These are phyloP conservation scores for Xerocomus spinulosus DNA, from an alignment of 768 basidiomycete genomes.

Conservation along the genomic window DNA sequence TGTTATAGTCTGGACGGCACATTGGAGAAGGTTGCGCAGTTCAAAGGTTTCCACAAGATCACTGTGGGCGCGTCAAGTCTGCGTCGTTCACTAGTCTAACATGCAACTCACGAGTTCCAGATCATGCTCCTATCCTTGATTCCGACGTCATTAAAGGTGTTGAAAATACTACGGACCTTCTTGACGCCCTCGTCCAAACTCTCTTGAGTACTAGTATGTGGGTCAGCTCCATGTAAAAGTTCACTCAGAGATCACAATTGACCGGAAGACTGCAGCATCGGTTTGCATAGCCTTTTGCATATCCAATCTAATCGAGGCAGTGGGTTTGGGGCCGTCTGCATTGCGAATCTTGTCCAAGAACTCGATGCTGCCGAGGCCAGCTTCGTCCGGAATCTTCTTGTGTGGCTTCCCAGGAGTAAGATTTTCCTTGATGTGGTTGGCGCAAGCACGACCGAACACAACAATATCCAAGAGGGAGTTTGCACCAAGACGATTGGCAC, in stretches of 20 bases:
- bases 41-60: slow-evolving; percentile 97
- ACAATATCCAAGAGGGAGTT: slow-evolving; percentile 99
- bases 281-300: slow-evolving; percentile 99
- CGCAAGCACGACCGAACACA: slow-evolving; percentile 98
- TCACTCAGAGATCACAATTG: slow-evolving; percentile 5
- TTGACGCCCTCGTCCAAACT: slow-evolving; percentile 89
- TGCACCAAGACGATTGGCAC: slow-evolving; percentile 98
- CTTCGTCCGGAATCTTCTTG: slow-evolving; percentile 79
- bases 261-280: slow-evolving; percentile 97
- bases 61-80: slow-evolving; percentile 36
- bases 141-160: slow-evolving; percentile 84
- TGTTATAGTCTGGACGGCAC: slow-evolving; percentile 92
- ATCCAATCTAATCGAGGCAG: slow-evolving; percentile 85
- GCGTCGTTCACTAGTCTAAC: slow-evolving; percentile 1
- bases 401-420: slow-evolving; percentile 88
- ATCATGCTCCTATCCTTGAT: slow-evolving; percentile 99
- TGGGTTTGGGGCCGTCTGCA: slow-evolving; percentile 76
- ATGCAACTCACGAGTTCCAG: slow-evolving; percentile 88
- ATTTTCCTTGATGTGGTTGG: slow-evolving; percentile 93
- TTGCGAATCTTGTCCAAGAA: slow-evolving; percentile 87
- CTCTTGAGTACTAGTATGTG: slow-evolving; percentile 63
- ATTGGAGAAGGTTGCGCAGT: slow-evolving; percentile 91
- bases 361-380: slow-evolving; percentile 79
- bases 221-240: slow-evolving; percentile 1
- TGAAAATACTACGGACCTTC: slow-evolving; percentile 83